These are phyloP conservation scores for Fusarium armeniacum DNA, from an alignment of 2,329 filamentous ascomycete species.

Conservation along the genomic window DNA sequence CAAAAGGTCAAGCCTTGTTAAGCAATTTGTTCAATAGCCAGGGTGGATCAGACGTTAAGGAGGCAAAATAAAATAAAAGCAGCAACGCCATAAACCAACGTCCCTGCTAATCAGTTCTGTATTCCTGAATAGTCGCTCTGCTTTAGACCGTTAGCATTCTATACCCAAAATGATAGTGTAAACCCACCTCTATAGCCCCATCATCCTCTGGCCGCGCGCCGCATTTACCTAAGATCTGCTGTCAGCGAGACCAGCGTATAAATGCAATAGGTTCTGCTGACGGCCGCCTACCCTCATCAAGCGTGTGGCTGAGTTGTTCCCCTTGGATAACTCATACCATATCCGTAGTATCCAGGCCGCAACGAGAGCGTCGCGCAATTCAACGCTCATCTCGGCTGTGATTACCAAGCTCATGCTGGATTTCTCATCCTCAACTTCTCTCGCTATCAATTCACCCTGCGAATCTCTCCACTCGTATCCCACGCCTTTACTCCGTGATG, in stretches of 20 bases:
- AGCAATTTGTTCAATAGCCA: neutral
- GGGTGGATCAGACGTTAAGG: neutral
- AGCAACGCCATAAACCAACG: neutral
- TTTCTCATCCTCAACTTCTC: slow-evolving; percentile 50
- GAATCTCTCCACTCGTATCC: slow-evolving; percentile 54
- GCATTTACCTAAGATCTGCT: slow-evolving; percentile 22
- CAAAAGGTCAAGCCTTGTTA: neutral
- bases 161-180: neutral
- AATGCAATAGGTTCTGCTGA: neutral
- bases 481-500: slow-evolving; percentile 47
- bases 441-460: slow-evolving; percentile 50
- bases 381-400: slow-evolving; percentile 50
- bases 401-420: slow-evolving; percentile 52
- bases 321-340: slow-evolving; percentile 53
- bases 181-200: slow-evolving; percentile 20
- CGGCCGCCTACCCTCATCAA: slow-evolving; percentile 36
- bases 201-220: slow-evolving; percentile 28
- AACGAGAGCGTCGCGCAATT: slow-evolving; percentile 54
- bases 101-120: neutral
- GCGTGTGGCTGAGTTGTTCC: slow-evolving; percentile 50
- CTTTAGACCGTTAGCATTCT: neutral
- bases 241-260: slow-evolving; percentile 29
- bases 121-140: neutral
- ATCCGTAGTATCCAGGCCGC: slow-evolving; percentile 55
- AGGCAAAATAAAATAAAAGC: neutral